Conservation (phyloP, 768 basidiomycete species). For the Tulasnella sp. region DNA sequence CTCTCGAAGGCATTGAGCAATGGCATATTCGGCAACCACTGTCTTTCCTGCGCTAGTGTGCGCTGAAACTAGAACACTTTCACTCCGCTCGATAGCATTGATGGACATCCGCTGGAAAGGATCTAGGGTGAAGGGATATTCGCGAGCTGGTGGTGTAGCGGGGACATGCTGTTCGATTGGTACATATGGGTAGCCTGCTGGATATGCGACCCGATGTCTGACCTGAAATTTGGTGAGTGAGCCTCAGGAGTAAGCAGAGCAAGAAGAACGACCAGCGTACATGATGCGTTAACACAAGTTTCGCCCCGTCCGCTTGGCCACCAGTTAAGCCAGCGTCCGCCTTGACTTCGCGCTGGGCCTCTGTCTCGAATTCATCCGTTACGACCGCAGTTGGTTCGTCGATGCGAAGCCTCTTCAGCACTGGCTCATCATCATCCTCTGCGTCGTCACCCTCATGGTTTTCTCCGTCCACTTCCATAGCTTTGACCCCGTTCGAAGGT, state of each 20-base stretch:
- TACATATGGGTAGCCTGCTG: slow-evolving; percentile 81
- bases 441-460: slow-evolving; percentile 35
- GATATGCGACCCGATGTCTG: slow-evolving; percentile 93
- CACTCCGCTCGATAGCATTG: slow-evolving; percentile 91
- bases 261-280: slow-evolving; percentile 33
- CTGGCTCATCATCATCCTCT: slow-evolving; percentile 34
- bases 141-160: slow-evolving; percentile 78
- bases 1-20: slow-evolving; percentile 88
- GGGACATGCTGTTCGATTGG: slow-evolving; percentile 90
- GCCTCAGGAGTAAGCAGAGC: not conserved
- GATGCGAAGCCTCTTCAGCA: slow-evolving; percentile 51
- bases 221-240: slow-evolving; percentile 44
- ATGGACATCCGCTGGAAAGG: slow-evolving; percentile 96
- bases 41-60: slow-evolving; percentile 99
- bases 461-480: slow-evolving; percentile 30
- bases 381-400: slow-evolving; percentile 64
- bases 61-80: slow-evolving; percentile 94
- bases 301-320: slow-evolving; percentile 52
- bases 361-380: slow-evolving; percentile 90
- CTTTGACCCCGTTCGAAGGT: slow-evolving; percentile 30
- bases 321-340: slow-evolving; percentile 83
- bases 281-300: slow-evolving; percentile 75
- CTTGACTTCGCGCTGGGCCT: slow-evolving; percentile 85
- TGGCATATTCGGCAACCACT: slow-evolving; percentile 98
- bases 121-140: slow-evolving; percentile 94